A percentile compares a stretch with the other conserved stretches of the same genome.
Conservation (phyloP, 148 eudicot genomes). For the Polygonum aviculare region DNA sequence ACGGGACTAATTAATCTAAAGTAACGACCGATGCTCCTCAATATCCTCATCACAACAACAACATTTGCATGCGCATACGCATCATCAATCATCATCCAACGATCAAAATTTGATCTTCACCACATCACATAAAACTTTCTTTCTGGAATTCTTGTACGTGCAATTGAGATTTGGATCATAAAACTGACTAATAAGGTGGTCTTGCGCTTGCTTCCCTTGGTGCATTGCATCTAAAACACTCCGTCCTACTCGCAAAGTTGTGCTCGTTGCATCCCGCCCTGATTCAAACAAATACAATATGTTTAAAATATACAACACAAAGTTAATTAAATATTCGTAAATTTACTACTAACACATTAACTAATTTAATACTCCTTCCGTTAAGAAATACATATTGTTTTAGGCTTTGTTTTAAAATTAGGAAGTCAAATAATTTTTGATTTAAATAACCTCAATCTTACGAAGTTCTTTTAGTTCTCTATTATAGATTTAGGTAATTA, state of each 20-base stretch:
- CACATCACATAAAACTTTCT: background rate
- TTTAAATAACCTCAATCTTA: too few relatives aligned
- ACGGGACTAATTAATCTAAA: too few relatives aligned
- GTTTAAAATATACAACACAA: too few relatives aligned
- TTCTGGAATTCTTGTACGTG: background rate
- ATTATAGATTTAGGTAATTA: too few relatives aligned
- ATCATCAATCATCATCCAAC: background rate
- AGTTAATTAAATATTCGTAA: too few relatives aligned
- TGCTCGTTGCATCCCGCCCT: conserved; percentile 71
- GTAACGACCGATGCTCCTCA: background rate
- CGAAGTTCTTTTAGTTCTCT: too few relatives aligned
- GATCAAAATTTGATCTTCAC: background rate
- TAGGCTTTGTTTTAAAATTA: too few relatives aligned
- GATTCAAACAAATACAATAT: background rate
- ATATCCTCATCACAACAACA: background rate
- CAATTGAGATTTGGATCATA: too few relatives aligned
- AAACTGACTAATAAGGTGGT: conserved; percentile 29
- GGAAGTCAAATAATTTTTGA: too few relatives aligned
- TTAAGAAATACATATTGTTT: too few relatives aligned
- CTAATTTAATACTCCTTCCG: too few relatives aligned
- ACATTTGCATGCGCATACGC: background rate
- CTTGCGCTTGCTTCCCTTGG: conserved; percentile 72
- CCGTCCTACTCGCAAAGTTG: conserved; percentile 91
- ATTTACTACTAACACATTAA: too few relatives aligned
- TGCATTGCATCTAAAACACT: conserved; percentile 95